These are phyloP conservation scores for Mucor racemosus DNA, from an alignment of 371 early-diverging fungal genomes.

Conservation along the genomic window DNA sequence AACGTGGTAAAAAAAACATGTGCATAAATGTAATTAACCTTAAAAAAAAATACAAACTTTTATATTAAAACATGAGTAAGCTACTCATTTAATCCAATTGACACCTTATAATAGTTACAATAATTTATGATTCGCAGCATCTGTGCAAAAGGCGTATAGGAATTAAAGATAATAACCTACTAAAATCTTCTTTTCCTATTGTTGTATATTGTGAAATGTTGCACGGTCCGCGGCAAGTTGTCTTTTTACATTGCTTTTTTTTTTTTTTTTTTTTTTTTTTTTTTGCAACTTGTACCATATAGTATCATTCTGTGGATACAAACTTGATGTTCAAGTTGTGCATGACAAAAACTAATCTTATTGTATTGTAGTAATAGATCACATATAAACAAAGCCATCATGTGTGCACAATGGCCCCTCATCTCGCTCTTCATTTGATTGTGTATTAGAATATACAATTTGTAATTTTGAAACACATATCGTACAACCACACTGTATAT, in stretches of 20 bases:
- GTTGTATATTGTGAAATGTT: conserved; percentile 11
- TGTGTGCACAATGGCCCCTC: background rate
- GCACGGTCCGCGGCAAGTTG: background rate
- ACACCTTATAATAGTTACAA: too few relatives aligned
- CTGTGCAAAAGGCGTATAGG: background rate
- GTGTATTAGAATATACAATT: too few relatives aligned
- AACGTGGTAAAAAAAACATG: conserved; percentile 2
- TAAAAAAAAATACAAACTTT: background rate
- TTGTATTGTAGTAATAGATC: background rate
- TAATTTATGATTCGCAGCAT: too few relatives aligned
- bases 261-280: too few relatives aligned
- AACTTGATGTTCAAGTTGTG: background rate
- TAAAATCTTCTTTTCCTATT: conserved; percentile 6
- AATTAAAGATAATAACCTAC: background rate
- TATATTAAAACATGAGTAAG: background rate
- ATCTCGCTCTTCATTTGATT: background rate
- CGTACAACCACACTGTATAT: too few relatives aligned
- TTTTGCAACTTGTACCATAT: background rate
- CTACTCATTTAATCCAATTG: too few relatives aligned
- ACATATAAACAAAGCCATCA: background rate
- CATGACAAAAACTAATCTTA: background rate
- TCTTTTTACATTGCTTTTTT: background rate
- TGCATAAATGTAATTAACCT: background rate
- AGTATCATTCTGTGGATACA: background rate
- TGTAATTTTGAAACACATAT: too few relatives aligned